Evolutionary conservation across 805 yeast species (phyloP).

Genomic region (Lipomyces orientalis): DNA sequence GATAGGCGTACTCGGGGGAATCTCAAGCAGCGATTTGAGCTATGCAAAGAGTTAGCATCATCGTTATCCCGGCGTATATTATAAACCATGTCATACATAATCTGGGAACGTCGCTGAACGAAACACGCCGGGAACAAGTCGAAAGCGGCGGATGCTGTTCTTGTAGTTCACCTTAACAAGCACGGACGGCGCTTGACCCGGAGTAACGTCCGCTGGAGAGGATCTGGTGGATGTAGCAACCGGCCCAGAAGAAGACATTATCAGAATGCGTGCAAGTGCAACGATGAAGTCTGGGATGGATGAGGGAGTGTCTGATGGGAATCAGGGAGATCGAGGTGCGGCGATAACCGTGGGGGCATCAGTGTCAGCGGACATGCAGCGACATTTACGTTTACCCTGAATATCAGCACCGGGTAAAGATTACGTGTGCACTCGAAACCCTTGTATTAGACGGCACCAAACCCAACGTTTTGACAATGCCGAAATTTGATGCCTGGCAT

Average conservation of each 20-base stretch:
- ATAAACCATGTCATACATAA: constrained; percentile 17
- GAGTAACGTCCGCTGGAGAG: neutral
- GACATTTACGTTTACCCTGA: neutral
- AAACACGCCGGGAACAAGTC: constrained; percentile 11
- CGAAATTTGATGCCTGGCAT: too few species aligned
- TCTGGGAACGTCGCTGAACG: constrained; percentile 6
- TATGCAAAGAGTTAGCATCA: neutral
- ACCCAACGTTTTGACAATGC: too few species aligned
- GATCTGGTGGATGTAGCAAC: constrained; percentile 6
- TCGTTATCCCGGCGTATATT: neutral
- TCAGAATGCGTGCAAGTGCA: neutral
- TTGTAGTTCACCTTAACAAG: constrained; percentile 29
- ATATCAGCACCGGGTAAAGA: neutral
- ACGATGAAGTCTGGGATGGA: neutral
- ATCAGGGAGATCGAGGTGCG: neutral
- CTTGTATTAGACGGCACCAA: too few species aligned
- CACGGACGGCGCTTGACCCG: constrained; percentile 19
- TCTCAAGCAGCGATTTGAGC: constrained; percentile 30
- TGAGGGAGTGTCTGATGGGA: neutral
- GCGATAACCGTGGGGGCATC: neutral
- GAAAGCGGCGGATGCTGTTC: constrained; percentile 28
- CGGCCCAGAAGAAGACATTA: neutral
- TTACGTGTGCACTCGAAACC: neutral
- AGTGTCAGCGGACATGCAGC: neutral
- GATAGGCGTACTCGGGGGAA: constrained; percentile 19